Percentiles rank a stretch among this genome's conserved stretches.
Conservation (phyloP, 1,284 basidiomycete genomes). For the Ustilago trichophora region DNA sequence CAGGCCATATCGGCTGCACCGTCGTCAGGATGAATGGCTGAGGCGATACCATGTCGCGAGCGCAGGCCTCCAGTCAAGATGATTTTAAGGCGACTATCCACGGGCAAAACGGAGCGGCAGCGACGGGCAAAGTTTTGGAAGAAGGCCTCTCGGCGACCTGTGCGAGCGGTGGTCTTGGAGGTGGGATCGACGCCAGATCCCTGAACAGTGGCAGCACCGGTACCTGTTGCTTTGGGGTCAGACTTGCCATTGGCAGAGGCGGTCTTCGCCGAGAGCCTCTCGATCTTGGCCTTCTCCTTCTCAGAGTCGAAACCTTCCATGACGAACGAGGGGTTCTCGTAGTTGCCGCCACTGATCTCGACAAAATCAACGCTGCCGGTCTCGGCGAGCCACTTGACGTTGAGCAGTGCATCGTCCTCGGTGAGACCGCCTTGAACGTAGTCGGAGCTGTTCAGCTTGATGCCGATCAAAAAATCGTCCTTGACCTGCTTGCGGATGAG, state of each 20-base stretch:
- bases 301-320: conserved; percentile 65
- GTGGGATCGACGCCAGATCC: conserved; percentile 33
- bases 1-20: conserved; percentile 74
- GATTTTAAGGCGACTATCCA: conserved; percentile 69
- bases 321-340: conserved; percentile 75
- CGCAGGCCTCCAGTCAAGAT: conserved; percentile 83
- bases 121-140: conserved; percentile 67
- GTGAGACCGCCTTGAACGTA: conserved; percentile 73
- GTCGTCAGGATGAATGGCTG: conserved; percentile 66
- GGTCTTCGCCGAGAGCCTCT: conserved; percentile 26
- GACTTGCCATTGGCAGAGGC: conserved; percentile 5
- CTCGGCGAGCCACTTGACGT: conserved; percentile 74
- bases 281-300: conserved; percentile 44
- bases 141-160: conserved; percentile 70
- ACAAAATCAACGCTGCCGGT: conserved; percentile 81
- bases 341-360: conserved; percentile 86
- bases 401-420: conserved; percentile 73
- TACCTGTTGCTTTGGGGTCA: conserved; percentile 12
- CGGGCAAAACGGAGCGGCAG: conserved; percentile 60
- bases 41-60: conserved; percentile 73
- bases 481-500: conserved; percentile 74
- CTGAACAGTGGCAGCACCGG: conserved; percentile 12
- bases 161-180: conserved; percentile 29
- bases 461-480: conserved; percentile 76
- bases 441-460: conserved; percentile 86